Percentiles rank a stretch among this genome's conserved stretches.
Conservation (phyloP, 805 yeast genomes). For the Teunomyces panamensis region DNA sequence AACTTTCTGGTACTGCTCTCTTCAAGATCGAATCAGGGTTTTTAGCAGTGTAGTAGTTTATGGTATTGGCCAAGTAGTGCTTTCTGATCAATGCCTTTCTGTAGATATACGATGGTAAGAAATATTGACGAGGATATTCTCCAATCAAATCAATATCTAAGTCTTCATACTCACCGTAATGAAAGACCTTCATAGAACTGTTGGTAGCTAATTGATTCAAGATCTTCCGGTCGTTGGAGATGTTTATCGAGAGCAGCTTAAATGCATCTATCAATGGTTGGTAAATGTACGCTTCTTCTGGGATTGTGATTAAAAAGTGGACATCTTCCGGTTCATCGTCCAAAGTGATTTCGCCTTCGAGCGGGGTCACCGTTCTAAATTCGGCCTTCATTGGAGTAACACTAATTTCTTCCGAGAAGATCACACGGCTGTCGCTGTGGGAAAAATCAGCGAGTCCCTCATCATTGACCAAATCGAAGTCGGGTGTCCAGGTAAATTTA, state of each 20-base stretch:
- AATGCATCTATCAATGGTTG: constrained; percentile 42
- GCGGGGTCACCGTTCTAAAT: constrained; percentile 52
- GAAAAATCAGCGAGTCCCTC: constrained; percentile 38
- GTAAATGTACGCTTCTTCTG: constrained; percentile 38
- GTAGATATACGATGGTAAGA: constrained; percentile 77
- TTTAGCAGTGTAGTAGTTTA: constrained; percentile 71
- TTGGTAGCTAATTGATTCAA: constrained; percentile 13
- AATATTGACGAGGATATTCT: constrained; percentile 45
- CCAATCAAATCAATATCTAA: constrained; percentile 68
- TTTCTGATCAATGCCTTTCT: constrained; percentile 90
- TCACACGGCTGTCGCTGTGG: constrained; percentile 68
- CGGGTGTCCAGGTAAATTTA: constrained; percentile 79
- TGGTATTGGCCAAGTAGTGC: constrained; percentile 81
- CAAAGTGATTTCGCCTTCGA: constrained; percentile 57
- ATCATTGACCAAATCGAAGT: constrained; percentile 65
- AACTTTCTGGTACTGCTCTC: constrained; percentile 68
- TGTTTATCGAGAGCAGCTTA: constrained; percentile 12
- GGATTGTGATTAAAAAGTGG: constrained; percentile 36
- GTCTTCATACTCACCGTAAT: constrained; percentile 88
- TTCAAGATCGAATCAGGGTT: constrained; percentile 64
- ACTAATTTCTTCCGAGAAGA: constrained; percentile 60
- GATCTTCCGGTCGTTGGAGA: constrained; percentile 21
- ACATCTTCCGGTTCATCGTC: neutral
- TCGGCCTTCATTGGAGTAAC: constrained; percentile 61
- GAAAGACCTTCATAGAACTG: constrained; percentile 47